Conservation (phyloP, 106 monocot species). For the Gastrodia elata region DNA sequence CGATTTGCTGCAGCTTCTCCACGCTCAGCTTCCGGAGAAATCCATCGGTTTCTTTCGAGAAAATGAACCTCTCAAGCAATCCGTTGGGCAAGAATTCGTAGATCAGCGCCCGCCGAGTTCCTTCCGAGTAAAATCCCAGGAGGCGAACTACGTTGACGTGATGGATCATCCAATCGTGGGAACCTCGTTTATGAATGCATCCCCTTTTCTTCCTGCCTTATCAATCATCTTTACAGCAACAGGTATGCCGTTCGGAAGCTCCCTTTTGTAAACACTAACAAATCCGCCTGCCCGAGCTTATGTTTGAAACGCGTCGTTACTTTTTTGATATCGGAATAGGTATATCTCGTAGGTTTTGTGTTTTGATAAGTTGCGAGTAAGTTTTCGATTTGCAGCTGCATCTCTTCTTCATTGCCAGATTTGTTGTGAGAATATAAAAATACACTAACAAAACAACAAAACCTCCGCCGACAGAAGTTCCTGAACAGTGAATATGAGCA, state of each 20-base stretch:
- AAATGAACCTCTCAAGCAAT: slow-evolving; percentile 12
- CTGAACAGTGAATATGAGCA: neutral
- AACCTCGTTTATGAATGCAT: slow-evolving; percentile 15
- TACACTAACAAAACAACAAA: neutral
- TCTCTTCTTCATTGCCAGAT: slow-evolving; percentile 17
- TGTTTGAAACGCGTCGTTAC: slow-evolving; percentile 28
- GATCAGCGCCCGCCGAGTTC: slow-evolving; percentile 12
- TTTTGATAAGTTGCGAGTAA: slow-evolving; percentile 27
- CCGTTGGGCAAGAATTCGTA: slow-evolving; percentile 20
- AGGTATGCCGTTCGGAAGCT: neutral
- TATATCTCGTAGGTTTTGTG: slow-evolving; percentile 33
- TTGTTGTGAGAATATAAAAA: neutral
- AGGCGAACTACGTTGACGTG: slow-evolving; percentile 14
- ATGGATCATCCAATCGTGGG: slow-evolving; percentile 14
- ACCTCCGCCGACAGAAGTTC: neutral
- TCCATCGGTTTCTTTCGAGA: slow-evolving; percentile 18
- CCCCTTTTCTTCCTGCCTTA: neutral
- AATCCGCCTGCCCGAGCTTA: slow-evolving; percentile 27
- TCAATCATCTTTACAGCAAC: slow-evolving; percentile 12
- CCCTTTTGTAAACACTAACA: slow-evolving; percentile 9
- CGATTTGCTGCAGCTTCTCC: slow-evolving; percentile 16
- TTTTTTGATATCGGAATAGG: slow-evolving; percentile 24
- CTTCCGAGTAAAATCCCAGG: slow-evolving; percentile 11
- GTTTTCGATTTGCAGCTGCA: slow-evolving; percentile 24
- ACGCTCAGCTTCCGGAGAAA: slow-evolving; percentile 17